phyloP scores from a whole-genome alignment of 2,329 filamentous ascomycete species.

The Triangularia verruculosa region DNA sequence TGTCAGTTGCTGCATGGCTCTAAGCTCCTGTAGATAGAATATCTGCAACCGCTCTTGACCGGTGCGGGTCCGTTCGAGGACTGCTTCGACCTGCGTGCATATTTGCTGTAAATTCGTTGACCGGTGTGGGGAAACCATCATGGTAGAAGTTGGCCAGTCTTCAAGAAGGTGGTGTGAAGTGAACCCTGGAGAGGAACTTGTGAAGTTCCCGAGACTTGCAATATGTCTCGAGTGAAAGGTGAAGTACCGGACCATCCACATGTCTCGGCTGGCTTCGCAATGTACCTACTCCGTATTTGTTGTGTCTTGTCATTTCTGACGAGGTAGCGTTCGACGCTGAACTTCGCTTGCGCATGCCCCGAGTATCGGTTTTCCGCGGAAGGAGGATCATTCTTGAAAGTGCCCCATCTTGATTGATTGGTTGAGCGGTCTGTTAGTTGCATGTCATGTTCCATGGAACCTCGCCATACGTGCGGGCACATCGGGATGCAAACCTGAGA shows the following conservation, averaged over 20 bases:
- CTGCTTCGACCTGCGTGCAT: not conserved
- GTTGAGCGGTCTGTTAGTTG: too few relatives aligned
- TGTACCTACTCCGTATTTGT: too few relatives aligned
- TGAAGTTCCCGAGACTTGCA: not conserved
- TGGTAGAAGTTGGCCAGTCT: not conserved
- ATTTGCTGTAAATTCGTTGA: not conserved
- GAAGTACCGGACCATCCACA: not conserved
- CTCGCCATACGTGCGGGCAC: too few relatives aligned
- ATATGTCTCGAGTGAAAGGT: not conserved
- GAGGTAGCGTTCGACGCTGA: not conserved
- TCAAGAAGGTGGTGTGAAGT: too few relatives aligned
- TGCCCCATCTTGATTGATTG: too few relatives aligned
- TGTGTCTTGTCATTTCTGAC: not conserved
- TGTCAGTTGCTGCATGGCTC: not conserved
- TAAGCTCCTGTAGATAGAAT: not conserved
- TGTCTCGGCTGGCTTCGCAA: not conserved
- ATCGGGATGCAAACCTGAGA: too few relatives aligned
- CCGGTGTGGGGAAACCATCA: not conserved
- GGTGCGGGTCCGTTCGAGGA: not conserved
- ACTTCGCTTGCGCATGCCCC: not conserved
- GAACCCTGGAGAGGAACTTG: not conserved
- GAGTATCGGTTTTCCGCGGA: not conserved
- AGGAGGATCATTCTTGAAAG: not conserved
- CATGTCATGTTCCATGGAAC: too few relatives aligned
- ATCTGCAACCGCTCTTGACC: not conserved